Base-by-base conservation (phyloP, 345 rosid species). In the Eucalyptus caleyi region DNA sequence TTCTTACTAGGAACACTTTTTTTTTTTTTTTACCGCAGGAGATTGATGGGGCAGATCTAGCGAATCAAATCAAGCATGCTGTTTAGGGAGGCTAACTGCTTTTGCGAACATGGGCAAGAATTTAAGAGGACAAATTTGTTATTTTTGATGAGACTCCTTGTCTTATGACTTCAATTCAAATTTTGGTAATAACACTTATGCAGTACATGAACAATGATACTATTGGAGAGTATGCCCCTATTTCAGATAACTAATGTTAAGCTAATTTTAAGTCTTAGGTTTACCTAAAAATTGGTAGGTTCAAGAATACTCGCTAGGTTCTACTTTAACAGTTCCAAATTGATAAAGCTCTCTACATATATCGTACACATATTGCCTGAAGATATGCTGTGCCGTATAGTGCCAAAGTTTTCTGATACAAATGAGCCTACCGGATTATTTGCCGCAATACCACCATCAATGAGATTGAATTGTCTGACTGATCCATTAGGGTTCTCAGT, bases 371-470 rank as follows among this genome's bases (percentile, higher is more conserved):
- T 40, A 40, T 77, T 77, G 8, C 47, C 26, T 77, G 45, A 77
- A 6, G 4, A 21, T 21, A 11, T 40, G 83, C 45, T 6, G 83
- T 40, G 83, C 47, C 27, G 40, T 21, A 40, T 77, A 40, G 83
- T 2, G 9, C 47, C 42, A 77, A 21, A 37, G 9, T 77, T 77
- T 40, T 77, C 83, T 21, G 83, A 77, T 21, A 15, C 49, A 54
- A 54, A 50, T 11, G 8, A 53, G 62, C 23, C 40, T 86, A 89
- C 90, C 81, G 89, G 98, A 89, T 96, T 95, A 87, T 96, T 96
- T 34, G 98, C 99, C 13, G 97, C 98, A 24, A 97, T 93, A 60
- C 99, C 97, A 2, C 97, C 97, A 37, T 97, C 99, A 21, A 96
- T 92, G 45, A 96, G 98, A 89, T 97, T 90, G 92, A 92, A 97